Conservation (phyloP, 441 rosid species). For the Melastoma candidum region DNA sequence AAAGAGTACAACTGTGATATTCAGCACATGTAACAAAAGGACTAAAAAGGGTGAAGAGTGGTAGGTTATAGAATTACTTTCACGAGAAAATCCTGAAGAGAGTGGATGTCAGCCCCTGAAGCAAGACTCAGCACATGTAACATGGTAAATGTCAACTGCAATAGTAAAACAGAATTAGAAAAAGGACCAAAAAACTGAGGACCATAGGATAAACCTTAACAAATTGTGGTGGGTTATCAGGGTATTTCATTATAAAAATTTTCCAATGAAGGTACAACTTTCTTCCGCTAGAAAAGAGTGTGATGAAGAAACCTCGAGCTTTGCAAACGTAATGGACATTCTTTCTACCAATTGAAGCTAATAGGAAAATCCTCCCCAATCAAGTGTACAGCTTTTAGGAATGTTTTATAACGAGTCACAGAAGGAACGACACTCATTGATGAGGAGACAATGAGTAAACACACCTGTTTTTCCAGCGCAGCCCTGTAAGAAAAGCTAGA, state of each 20-base stretch:
- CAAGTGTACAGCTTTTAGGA: no score
- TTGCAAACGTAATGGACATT: no score
- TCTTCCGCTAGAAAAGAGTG: no score
- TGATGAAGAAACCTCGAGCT: no score
- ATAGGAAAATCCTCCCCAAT: no score
- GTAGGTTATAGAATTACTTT: constrained; percentile 41
- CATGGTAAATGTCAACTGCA: constrained; percentile 65
- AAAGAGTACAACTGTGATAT: constrained; percentile 1
- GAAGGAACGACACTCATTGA: no score
- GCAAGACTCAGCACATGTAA: constrained; percentile 69
- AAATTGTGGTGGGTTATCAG: no score
- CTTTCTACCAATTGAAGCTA: no score
- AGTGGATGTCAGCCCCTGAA: constrained; percentile 41
- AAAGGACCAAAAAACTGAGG: not conserved
- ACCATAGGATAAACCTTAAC: not conserved
- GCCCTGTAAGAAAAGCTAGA: constrained; percentile 70
- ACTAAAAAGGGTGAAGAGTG: not conserved
- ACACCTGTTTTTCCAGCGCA: constrained; percentile 75
- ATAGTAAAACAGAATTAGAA: constrained; percentile 5
- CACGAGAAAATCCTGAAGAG: constrained; percentile 61
- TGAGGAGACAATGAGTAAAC: no score
- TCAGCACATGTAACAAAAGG: not conserved
- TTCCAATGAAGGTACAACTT: no score
- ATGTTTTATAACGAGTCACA: no score
- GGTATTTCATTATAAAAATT: no score